These are phyloP conservation scores for Myotisia sp. DNA, from an alignment of 2,329 filamentous ascomycete species.

Conservation along the genomic window DNA sequence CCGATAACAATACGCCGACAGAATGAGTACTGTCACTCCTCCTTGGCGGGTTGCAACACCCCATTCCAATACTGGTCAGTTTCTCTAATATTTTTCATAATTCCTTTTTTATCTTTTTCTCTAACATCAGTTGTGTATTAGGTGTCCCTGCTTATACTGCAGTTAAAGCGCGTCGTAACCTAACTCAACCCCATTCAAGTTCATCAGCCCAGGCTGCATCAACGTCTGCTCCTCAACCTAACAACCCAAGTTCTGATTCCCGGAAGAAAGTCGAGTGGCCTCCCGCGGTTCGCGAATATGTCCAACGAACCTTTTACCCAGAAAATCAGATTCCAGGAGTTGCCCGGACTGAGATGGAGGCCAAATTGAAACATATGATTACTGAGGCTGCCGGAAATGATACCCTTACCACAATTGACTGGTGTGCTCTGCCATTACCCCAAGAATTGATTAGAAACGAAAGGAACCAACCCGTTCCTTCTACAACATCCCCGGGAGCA, in stretches of 20 bases:
- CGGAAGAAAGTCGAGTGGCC: slow-evolving; percentile 51
- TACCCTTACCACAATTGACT: slow-evolving; percentile 60
- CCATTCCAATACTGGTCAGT: no score
- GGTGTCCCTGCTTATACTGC: slow-evolving; percentile 41
- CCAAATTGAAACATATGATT: slow-evolving; percentile 74
- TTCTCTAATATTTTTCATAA: background rate
- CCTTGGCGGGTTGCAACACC: no score
- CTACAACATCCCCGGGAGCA: slow-evolving; percentile 10
- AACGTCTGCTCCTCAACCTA: slow-evolving; percentile 15
- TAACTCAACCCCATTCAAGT: slow-evolving; percentile 35
- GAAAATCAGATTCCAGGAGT: slow-evolving; percentile 53
- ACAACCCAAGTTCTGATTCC: slow-evolving; percentile 7
- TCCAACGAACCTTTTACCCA: slow-evolving; percentile 72
- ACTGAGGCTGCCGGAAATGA: slow-evolving; percentile 62
- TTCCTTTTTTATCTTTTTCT: background rate
- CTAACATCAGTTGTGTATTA: background rate
- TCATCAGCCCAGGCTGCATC: slow-evolving; percentile 13
- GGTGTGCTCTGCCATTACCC: slow-evolving; percentile 69
- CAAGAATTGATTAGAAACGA: slow-evolving; percentile 69
- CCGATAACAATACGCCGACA: no score
- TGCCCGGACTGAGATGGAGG: slow-evolving; percentile 57
- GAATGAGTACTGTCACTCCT: no score
- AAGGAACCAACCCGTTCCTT: slow-evolving; percentile 30
- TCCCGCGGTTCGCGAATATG: slow-evolving; percentile 68
- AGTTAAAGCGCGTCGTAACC: slow-evolving; percentile 48